Percentiles rank a stretch among this genome's conserved stretches.
These are phyloP conservation scores for Capsaspora owczarzaki DNA, from an alignment of 78 protist genomes.

Conservation along the genomic window DNA sequence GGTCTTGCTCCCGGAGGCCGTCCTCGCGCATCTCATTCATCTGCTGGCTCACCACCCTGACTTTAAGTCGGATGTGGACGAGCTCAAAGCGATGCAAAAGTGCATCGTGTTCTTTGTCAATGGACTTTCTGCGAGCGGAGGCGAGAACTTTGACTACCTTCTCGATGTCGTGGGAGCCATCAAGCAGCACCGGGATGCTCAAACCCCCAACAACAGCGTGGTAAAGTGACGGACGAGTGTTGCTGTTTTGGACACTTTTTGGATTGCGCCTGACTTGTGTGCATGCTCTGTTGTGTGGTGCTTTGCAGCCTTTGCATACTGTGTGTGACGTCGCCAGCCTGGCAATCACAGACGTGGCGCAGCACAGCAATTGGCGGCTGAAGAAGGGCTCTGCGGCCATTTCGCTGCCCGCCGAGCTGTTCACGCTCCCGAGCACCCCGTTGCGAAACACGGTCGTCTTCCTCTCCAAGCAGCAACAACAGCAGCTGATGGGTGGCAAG, in stretches of 20 bases:
- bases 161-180: no score
- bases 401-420: not conserved
- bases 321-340: not conserved
- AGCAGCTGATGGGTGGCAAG: not conserved
- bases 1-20: not conserved
- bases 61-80: not conserved
- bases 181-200: no score
- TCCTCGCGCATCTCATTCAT: not conserved
- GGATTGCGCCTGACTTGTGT: not conserved
- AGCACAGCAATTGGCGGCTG: not conserved
- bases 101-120: not conserved
- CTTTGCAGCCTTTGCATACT: not conserved
- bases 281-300: not conserved
- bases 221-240: not conserved
- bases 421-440: not conserved
- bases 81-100: not conserved
- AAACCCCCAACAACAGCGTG: no score
- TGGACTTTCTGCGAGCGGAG: not conserved
- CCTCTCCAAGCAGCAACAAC: no score
- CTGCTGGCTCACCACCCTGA: not conserved
- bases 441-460: no score
- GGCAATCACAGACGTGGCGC: not conserved
- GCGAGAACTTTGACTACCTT: not conserved
- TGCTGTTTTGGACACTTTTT: not conserved
- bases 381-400: not conserved